Percentiles rank a stretch among this genome's conserved stretches.
phyloP scores from a whole-genome alignment of 371 early-diverging fungal genomes.

The Lichtheimia ramosa region DNA sequence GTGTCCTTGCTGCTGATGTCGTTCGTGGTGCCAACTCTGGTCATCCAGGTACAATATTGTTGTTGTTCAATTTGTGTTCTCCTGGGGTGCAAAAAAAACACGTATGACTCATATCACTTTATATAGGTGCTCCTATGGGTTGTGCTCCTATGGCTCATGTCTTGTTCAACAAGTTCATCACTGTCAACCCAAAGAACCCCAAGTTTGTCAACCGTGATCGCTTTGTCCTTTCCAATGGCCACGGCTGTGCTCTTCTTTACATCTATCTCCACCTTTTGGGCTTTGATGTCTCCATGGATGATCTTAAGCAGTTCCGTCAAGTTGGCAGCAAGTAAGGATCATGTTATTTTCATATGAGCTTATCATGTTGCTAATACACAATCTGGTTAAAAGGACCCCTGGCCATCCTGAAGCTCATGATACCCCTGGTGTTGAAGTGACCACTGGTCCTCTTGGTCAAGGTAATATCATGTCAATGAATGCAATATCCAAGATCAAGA shows the following conservation, averaged over 20 bases:
- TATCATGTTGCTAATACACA: neutral
- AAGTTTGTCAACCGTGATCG: conserved; percentile 95
- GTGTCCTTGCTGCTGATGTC: conserved; percentile 92
- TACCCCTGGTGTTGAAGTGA: conserved; percentile 94
- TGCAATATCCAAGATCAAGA: neutral
- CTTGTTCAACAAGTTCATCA: conserved; percentile 86
- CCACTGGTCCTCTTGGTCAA: conserved; percentile 99
- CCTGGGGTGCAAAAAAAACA: neutral
- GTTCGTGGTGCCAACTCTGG: conserved; percentile 96
- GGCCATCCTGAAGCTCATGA: conserved; percentile 94
- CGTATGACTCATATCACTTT: no score
- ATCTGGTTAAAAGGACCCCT: conserved; percentile 42
- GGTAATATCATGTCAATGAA: conserved; percentile 46
- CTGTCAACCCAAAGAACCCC: conserved; percentile 85
- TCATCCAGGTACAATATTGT: conserved; percentile 83
- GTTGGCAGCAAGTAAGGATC: conserved; percentile 73
- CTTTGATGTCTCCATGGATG: conserved; percentile 89
- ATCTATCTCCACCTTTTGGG: conserved; percentile 90
- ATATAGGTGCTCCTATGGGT: conserved; percentile 93
- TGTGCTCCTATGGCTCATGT: conserved; percentile 97
- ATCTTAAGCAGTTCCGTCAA: conserved; percentile 95
- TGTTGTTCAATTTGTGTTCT: neutral
- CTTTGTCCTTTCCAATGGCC: conserved; percentile 99
- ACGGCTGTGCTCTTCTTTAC: conserved; percentile 97
- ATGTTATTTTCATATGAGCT: neutral